Evolutionary conservation across 345 rosid species (phyloP).

Genomic region (Erodium maritimum): DNA sequence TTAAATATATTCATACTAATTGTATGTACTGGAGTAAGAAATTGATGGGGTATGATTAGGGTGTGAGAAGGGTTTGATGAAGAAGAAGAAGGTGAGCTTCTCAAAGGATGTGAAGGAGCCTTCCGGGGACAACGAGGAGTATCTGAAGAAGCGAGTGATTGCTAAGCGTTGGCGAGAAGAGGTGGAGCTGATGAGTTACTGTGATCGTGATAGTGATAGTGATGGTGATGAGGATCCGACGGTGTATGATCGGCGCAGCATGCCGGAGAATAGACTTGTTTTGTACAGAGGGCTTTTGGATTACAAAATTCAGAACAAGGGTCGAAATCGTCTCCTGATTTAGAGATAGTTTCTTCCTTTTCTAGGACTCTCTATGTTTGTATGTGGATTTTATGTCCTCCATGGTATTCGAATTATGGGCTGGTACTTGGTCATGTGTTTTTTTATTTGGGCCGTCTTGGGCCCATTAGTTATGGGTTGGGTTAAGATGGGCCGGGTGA

Average conservation of each 20-base stretch:
- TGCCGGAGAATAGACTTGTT: slow-evolving; percentile 36
- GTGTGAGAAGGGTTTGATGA: slow-evolving; percentile 9
- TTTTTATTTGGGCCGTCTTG: no score
- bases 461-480: no score
- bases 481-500: no score
- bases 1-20: no score
- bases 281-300: slow-evolving; percentile 30
- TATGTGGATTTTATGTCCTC: no score
- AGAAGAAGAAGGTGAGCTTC: slow-evolving; percentile 62
- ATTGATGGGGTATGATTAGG: not conserved
- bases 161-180: not conserved
- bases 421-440: no score
- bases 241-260: slow-evolving; percentile 1
- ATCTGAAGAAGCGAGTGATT: slow-evolving; percentile 16
- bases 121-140: slow-evolving; percentile 48
- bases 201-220: not conserved
- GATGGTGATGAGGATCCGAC: not conserved
- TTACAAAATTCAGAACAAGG: slow-evolving; percentile 10
- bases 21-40: no score
- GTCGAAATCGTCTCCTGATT: not conserved
- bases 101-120: slow-evolving; percentile 72
- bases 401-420: no score
- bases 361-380: no score
- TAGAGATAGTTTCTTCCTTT: no score
- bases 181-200: not conserved